Percentiles rank a stretch among this genome's conserved stretches.
Conservation (phyloP, 805 yeast species). For the Zygosaccharomyces kombuchaensis region DNA sequence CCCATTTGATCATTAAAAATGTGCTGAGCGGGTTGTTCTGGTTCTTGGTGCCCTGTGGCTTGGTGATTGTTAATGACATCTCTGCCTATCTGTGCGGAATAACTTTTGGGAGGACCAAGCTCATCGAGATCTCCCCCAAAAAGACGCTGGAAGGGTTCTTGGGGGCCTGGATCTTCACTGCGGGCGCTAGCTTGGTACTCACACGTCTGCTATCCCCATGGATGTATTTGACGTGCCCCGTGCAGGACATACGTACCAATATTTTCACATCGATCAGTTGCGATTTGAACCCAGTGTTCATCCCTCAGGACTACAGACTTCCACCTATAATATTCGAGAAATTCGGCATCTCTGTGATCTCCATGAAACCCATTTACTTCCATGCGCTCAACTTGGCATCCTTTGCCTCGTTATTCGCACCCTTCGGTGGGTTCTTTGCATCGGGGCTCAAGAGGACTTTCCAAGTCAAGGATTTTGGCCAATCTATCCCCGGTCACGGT, state of each 20-base stretch:
- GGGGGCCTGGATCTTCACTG: constrained; percentile 97
- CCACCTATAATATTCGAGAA: constrained; percentile 62
- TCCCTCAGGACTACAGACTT: constrained; percentile 70
- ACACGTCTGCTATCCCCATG: constrained; percentile 60
- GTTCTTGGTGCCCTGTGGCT: constrained; percentile 87
- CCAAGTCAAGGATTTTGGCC: constrained; percentile 95
- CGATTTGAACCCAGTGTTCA: constrained; percentile 83
- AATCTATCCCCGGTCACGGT: constrained; percentile 98
- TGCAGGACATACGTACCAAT: constrained; percentile 56
- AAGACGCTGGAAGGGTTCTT: constrained; percentile 96
- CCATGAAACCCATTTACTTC: constrained; percentile 81
- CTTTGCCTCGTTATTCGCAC: constrained; percentile 95
- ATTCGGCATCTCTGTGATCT: constrained; percentile 45
- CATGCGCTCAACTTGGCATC: constrained; percentile 84
- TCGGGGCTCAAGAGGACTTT: constrained; percentile 96
- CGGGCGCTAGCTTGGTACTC: constrained; percentile 62
- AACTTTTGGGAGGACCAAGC: constrained; percentile 88
- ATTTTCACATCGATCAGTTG: constrained; percentile 64
- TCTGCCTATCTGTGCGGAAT: constrained; percentile 97
- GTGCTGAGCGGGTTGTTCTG: constrained; percentile 88
- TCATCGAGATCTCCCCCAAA: constrained; percentile 91
- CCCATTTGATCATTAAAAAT: constrained; percentile 86
- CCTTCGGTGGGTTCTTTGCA: constrained; percentile 98
- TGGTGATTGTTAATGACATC: constrained; percentile 91
- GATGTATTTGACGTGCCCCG: constrained; percentile 85